These are phyloP conservation scores for Pichia sporocuriosa DNA, from an alignment of 805 yeast species.

Conservation along the genomic window DNA sequence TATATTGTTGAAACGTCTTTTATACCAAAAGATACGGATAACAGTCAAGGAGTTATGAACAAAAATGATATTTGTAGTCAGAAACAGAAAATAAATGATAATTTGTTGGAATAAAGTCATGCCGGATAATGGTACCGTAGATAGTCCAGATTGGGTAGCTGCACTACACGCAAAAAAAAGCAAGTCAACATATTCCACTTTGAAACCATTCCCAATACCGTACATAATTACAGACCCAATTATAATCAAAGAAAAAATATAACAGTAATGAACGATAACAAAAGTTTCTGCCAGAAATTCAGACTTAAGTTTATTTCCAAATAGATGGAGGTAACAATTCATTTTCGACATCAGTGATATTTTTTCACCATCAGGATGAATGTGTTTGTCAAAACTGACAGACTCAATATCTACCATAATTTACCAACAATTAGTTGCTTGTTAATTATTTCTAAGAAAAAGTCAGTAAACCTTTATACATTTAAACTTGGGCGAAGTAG, in stretches of 20 bases:
- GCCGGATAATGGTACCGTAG: slow-evolving; percentile 63
- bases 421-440: too few species aligned
- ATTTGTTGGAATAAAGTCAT: slow-evolving; percentile 76
- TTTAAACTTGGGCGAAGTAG: too few species aligned
- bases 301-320: too few species aligned
- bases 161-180: slow-evolving; percentile 72
- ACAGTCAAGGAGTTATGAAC: slow-evolving; percentile 76
- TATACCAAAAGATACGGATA: slow-evolving; percentile 82
- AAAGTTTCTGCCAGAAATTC: too few species aligned
- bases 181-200: slow-evolving; percentile 69
- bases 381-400: too few species aligned
- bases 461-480: too few species aligned
- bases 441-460: too few species aligned
- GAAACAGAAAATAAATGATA: slow-evolving; percentile 52
- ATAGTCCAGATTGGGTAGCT: slow-evolving; percentile 87
- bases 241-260: slow-evolving; percentile 53
- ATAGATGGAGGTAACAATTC: too few species aligned
- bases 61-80: slow-evolving; percentile 78
- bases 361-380: too few species aligned
- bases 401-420: too few species aligned
- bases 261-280: slow-evolving; percentile 64
- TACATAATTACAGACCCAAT: slow-evolving; percentile 70
- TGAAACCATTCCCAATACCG: slow-evolving; percentile 60
- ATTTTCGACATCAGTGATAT: too few species aligned
- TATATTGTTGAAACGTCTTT: slow-evolving; percentile 77